Evolutionary conservation across 306 rosid genomes (phyloP).

Genomic region (Quercus mongolica): DNA sequence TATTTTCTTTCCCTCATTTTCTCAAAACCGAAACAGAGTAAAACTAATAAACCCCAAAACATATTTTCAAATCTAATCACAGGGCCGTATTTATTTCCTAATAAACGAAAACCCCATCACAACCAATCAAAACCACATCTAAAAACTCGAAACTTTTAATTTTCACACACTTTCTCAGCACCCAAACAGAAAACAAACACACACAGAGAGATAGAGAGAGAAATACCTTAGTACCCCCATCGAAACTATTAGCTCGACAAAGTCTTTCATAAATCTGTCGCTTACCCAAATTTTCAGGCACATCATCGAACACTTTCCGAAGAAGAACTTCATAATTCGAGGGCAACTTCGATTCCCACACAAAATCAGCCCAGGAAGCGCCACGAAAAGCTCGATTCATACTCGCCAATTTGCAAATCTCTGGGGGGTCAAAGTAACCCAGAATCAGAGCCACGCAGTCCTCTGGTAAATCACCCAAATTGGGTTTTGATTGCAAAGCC

Average conservation of each 20-base stretch:
- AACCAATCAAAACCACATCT: neutral
- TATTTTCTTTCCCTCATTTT: neutral
- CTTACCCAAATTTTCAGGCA: conserved; percentile 40
- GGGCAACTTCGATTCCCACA: conserved; percentile 91
- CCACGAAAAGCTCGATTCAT: conserved; percentile 77
- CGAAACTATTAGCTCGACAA: conserved; percentile 48
- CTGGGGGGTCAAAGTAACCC: conserved; percentile 63
- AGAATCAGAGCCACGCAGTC: conserved; percentile 63
- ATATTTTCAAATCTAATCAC: neutral
- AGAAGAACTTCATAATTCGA: conserved; percentile 47
- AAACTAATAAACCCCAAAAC: neutral
- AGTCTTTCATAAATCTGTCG: conserved; percentile 64
- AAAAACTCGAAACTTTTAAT: neutral
- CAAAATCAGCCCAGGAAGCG: conserved; percentile 82
- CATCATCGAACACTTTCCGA: conserved; percentile 37
- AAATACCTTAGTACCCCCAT: conserved; percentile 70
- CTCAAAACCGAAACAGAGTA: neutral
- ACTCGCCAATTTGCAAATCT: conserved; percentile 67
- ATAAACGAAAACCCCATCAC: neutral
- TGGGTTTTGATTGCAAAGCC: conserved; percentile 23
- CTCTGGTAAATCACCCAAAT: conserved; percentile 80
- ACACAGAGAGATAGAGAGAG: too few relatives aligned
- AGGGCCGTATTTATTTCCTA: neutral
- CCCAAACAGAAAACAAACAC: neutral
- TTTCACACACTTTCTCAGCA: neutral